Base-by-base conservation (phyloP, 2,329 filamentous ascomycete genomes). In the Conoideocrella luteorostrata region DNA sequence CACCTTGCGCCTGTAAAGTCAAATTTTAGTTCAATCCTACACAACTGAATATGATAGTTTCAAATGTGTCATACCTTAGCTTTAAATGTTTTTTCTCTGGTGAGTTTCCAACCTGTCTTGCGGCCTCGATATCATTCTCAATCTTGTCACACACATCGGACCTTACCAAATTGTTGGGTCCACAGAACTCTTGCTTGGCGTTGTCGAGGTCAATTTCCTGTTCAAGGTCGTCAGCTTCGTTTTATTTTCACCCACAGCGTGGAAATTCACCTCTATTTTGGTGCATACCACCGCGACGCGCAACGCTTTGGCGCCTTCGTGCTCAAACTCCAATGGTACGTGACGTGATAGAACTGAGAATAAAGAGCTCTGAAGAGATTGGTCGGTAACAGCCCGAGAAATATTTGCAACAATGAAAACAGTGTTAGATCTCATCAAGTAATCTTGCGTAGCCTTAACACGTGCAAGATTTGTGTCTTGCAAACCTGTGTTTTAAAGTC, bases 381-480 rank as follows among this genome's bases (percentile, higher is more conserved):
- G 52, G 32, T 64, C 52, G 3, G 56, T 62, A 10, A 62, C 54
- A 4, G 57, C 62, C 3, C 61, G 50, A 11, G 54, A 52, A 37
- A 65, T 65, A 13, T 61, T 60, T 10, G 60, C 53, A 3, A 63
- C 61, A 12, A 64, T 53, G 12, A 66, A 55, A 7, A 66, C 52
- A 17, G 58, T 56, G 37, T 64, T 57, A 50, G 62, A 65, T 21
- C 54, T 56, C 26, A 61, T 46, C 4, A 64, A 53, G 40, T 64
- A 65, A 18, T 56, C 55, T 29, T 64, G 56, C n/a, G 62, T 63
- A 6, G 55, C 55, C 43, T 53, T 49, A 3, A 65, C 58, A 46
- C 63, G 53, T 11, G 62, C 62, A 26, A 63, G 38, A 46, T 65
- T 64, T 1, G 61, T 61, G 43, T 66, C 59, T 39, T 62, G 57